These are phyloP conservation scores for Kalmanozyma brasiliensis DNA, from an alignment of 1,284 basidiomycete species.

Conservation along the genomic window DNA sequence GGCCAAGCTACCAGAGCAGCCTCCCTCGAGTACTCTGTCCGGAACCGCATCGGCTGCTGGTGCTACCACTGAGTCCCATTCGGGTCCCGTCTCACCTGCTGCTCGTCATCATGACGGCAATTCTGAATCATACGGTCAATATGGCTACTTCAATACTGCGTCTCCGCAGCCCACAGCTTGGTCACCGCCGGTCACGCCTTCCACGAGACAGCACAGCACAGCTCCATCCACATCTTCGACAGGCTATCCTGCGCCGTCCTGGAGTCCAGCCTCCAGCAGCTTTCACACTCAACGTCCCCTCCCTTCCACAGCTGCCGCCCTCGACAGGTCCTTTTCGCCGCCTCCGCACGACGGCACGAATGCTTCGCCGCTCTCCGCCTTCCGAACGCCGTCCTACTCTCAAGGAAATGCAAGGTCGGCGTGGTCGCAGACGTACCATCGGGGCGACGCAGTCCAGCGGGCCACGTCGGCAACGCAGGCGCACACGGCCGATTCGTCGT, in stretches of 20 bases:
- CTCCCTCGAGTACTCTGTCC: conserved; percentile 3
- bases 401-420: conserved; percentile 15
- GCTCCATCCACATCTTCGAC: conserved; percentile 18
- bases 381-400: conserved; percentile 33
- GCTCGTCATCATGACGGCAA: conserved; percentile 6
- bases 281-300: conserved; percentile 38
- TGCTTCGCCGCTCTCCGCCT: conserved; percentile 32
- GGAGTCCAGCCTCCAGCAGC: conserved; percentile 32
- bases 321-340: conserved; percentile 40
- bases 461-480: conserved; percentile 21
- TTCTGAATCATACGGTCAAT: conserved; percentile 12
- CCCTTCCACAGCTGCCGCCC: conserved; percentile 25
- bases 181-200: conserved; percentile 35
- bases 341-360: conserved; percentile 18
- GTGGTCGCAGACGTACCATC: conserved; percentile 13
- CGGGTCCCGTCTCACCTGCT: conserved; percentile 13
- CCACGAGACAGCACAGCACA: conserved; percentile 15
- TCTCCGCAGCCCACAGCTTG: conserved; percentile 31
- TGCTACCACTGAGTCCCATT: background rate
- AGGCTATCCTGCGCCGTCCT: conserved; percentile 26
- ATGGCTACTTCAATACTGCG: conserved; percentile 22
- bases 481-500: conserved; percentile 25
- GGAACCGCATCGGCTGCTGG: background rate
- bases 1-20: conserved; percentile 5
- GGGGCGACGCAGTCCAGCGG: conserved; percentile 17